Evolutionary conservation across 2,329 filamentous ascomycete species (phyloP).

Genomic region (Colletotrichum australisinense): DNA sequence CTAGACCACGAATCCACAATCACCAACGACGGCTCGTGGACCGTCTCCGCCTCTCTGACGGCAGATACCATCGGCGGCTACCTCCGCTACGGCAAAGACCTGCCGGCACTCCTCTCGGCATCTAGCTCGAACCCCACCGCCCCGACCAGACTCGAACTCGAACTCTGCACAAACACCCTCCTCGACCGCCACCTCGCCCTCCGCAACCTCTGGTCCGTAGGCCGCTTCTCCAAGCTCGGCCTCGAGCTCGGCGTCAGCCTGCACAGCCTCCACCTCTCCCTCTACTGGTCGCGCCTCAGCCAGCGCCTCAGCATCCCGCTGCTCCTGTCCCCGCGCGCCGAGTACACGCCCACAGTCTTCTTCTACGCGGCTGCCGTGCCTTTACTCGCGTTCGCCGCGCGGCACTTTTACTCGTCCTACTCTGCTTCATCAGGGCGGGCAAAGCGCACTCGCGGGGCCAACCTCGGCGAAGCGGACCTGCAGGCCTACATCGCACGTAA

Average conservation of each 20-base stretch:
- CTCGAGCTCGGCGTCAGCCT: constrained; percentile 56
- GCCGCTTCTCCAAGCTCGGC: constrained; percentile 54
- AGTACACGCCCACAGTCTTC: constrained; percentile 44
- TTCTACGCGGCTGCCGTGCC: constrained; percentile 54
- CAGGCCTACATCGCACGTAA: constrained; percentile 45
- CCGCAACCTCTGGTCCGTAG: constrained; percentile 55
- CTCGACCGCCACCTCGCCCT: constrained; percentile 54
- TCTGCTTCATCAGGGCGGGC: constrained; percentile 30
- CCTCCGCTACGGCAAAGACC: constrained; percentile 49
- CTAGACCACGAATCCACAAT: constrained; percentile 49
- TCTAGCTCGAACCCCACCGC: constrained; percentile 18
- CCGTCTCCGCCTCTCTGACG: constrained; percentile 49
- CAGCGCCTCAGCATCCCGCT: constrained; percentile 58
- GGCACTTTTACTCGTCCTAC: constrained; percentile 42
- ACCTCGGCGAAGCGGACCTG: not conserved
- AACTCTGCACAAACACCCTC: constrained; percentile 51
- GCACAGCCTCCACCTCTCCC: constrained; percentile 55
- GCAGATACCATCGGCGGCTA: constrained; percentile 47
- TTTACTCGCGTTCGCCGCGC: constrained; percentile 51
- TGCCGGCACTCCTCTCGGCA: constrained; percentile 40
- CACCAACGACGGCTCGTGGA: constrained; percentile 49
- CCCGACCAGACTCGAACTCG: constrained; percentile 52
- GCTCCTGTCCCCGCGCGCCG: constrained; percentile 47
- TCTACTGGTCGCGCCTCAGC: constrained; percentile 59
- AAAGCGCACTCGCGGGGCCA: constrained; percentile 1